A percentile compares a stretch with the other conserved stretches of the same genome.
These are phyloP conservation scores for Globisporangium ultimum DNA, from an alignment of 352 stramenopile genomes.

Conservation along the genomic window DNA sequence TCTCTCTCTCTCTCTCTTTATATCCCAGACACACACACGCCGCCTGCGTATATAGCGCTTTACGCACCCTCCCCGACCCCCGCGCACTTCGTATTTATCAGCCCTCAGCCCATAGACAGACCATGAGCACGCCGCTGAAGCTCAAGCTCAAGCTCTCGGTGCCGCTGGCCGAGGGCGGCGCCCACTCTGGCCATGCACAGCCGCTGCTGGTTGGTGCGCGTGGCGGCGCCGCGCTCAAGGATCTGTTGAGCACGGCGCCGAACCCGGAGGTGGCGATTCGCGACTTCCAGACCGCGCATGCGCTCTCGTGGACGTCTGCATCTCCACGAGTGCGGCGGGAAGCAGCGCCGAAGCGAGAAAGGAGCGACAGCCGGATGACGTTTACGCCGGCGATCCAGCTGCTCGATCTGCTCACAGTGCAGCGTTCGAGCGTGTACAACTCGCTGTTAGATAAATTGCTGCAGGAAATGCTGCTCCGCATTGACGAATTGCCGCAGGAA, in stretches of 20 bases:
- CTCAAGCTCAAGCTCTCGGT: constrained; percentile 61
- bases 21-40: too few species aligned
- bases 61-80: too few species aligned
- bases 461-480: constrained; percentile 71
- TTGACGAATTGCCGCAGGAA: constrained; percentile 60
- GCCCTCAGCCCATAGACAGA: not conserved
- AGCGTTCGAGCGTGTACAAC: constrained; percentile 59
- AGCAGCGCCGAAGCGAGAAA: not conserved
- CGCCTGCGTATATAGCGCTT: too few species aligned
- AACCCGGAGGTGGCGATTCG: constrained; percentile 83
- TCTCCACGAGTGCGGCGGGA: constrained; percentile 14
- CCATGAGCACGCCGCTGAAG: constrained; percentile 57
- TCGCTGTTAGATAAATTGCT: constrained; percentile 67
- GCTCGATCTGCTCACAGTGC: constrained; percentile 72
- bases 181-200: constrained; percentile 4
- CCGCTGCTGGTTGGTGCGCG: constrained; percentile 67
- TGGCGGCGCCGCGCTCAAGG: constrained; percentile 73
- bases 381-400: constrained; percentile 66
- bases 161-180: constrained; percentile 21
- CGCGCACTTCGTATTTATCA: not conserved
- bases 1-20: too few species aligned
- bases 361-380: constrained; percentile 5
- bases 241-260: constrained; percentile 76
- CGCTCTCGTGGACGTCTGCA: constrained; percentile 45
- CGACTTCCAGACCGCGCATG: constrained; percentile 69